Evolutionary conservation across 495 filamentous ascomycete species (phyloP).

Genomic region (Aspergillus heteromorphus): DNA sequence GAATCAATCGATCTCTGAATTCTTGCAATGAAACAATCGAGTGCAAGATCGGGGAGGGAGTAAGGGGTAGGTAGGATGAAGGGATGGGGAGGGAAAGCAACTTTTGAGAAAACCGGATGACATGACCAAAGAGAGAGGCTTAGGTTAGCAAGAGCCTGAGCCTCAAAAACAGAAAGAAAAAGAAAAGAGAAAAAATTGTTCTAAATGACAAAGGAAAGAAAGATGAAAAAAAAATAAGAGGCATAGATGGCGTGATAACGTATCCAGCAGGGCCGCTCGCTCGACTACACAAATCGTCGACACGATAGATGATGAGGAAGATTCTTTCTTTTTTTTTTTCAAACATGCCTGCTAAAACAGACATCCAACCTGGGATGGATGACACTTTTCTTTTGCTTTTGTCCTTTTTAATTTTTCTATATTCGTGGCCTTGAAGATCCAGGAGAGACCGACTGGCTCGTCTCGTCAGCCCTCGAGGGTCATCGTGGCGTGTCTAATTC

Average conservation of each 20-base stretch:
- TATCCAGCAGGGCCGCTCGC: constrained; percentile 9
- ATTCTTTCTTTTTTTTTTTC: no score
- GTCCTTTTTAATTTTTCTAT: neutral
- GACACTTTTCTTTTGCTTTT: neutral
- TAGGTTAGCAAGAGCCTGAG: constrained; percentile 6
- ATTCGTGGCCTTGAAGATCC: neutral
- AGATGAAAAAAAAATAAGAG: constrained; percentile 27
- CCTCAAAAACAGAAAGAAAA: constrained; percentile 14
- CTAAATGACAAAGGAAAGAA: constrained; percentile 18
- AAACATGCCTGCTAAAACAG: neutral
- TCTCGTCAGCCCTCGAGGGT: constrained; percentile 1
- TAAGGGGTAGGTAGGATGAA: no score
- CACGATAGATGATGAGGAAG: constrained; percentile 2
- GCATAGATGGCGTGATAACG: constrained; percentile 35
- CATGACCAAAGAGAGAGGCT: constrained; percentile 18
- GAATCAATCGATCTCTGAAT: neutral
- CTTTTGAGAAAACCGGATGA: constrained; percentile 29
- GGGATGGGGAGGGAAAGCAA: constrained; percentile 12
- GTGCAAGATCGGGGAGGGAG: constrained; percentile 6
- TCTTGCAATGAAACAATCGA: constrained; percentile 19
- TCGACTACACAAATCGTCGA: constrained; percentile 4
- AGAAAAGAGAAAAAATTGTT: constrained; percentile 15
- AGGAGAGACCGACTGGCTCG: neutral
- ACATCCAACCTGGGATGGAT: constrained; percentile 5
- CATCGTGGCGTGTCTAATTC: constrained; percentile 24